Base-by-base conservation (phyloP, 495 filamentous ascomycete genomes). In the Aspergillus sparsus region DNA sequence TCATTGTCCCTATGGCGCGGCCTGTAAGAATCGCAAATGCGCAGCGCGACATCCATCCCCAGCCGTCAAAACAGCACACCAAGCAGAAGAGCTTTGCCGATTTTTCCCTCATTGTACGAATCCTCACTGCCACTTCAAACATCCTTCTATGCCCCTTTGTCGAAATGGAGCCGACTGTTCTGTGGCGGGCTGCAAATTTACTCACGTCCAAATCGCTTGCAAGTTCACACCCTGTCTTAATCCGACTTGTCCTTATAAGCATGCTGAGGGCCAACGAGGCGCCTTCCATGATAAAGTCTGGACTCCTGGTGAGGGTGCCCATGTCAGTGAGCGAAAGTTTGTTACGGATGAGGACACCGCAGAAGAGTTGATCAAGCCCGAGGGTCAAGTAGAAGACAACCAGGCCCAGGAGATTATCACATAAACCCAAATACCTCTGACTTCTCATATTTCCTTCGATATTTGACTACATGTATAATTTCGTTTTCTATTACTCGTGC, bases 101-200 rank as follows among this genome's bases (percentile, higher is more conserved):
- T 99, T 93, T 81, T 97, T 86, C 72, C 92, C 94, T 42, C 89
- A 97, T 76, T 99, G 94, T 80, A 87, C 89, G 41, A 96, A 96
- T 69, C 82, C 87, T 7, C 74, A 81, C 57, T 99, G 94, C 69
- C 84, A 89, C 9, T 99, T 96, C 79, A 87, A 86, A 70, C 94
- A 99, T 62, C 88, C 88, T 13, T 75, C 71, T 53, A 90, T 91
- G 73, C 86, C 89, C 11, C 85, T 91, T 42, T 98, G 94, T 75
- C 86, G 92, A 50, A 98, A 98, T 67, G 95, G 95, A 18, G 90
- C 90, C 36, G 92, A 95, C 73, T 99, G 94, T 78, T 85, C 84
- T 16, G 85, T 85, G 31, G 82, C 87, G 37, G 87, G 85, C 41
- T 99, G 94, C 83, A 91, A 91, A 68, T 98, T 97, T 73, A 90